phyloP scores from a whole-genome alignment of 2,329 filamentous ascomycete genomes.

The Botryotinia convoluta region DNA sequence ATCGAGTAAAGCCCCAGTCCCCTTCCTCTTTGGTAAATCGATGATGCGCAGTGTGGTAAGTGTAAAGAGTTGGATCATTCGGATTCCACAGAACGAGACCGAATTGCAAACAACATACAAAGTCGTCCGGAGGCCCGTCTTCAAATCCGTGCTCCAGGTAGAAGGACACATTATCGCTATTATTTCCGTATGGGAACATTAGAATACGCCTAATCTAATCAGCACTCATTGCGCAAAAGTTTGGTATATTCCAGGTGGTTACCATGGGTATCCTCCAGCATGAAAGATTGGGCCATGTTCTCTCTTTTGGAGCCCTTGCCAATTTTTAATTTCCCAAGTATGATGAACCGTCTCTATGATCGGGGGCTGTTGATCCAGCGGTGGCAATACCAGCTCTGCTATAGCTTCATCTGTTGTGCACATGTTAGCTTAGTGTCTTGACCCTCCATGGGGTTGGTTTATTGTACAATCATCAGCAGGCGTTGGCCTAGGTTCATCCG shows the following conservation, averaged over 20 bases:
- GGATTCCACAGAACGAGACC: constrained; percentile 91
- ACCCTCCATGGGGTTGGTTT: not conserved
- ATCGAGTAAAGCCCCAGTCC: constrained; percentile 98
- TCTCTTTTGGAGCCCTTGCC: constrained; percentile 72
- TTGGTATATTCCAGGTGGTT: constrained; percentile 36
- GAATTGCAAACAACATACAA: constrained; percentile 97
- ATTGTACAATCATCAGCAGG: constrained; percentile 42
- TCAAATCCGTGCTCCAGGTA: constrained; percentile 95
- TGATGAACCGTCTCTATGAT: constrained; percentile 70
- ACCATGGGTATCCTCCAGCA: constrained; percentile 86
- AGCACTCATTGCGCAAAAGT: constrained; percentile 23
- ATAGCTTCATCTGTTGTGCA: constrained; percentile 69
- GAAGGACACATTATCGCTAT: constrained; percentile 88
- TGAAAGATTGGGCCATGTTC: constrained; percentile 87
- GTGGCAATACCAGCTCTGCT: constrained; percentile 73
- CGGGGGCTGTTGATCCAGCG: constrained; percentile 72
- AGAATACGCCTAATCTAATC: constrained; percentile 71
- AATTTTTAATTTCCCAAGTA: constrained; percentile 87
- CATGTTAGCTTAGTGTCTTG: constrained; percentile 26
- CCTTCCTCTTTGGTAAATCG: constrained; percentile 95
- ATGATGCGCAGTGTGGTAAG: constrained; percentile 83
- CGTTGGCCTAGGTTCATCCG: constrained; percentile 34
- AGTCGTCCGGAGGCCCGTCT: constrained; percentile 76
- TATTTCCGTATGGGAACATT: constrained; percentile 94
- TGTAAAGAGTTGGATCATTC: constrained; percentile 81